A percentile compares a stretch with the other conserved stretches of the same genome.
Conservation (phyloP, 177 flowering plant genomes). For the Tripterygium wilfordii region DNA sequence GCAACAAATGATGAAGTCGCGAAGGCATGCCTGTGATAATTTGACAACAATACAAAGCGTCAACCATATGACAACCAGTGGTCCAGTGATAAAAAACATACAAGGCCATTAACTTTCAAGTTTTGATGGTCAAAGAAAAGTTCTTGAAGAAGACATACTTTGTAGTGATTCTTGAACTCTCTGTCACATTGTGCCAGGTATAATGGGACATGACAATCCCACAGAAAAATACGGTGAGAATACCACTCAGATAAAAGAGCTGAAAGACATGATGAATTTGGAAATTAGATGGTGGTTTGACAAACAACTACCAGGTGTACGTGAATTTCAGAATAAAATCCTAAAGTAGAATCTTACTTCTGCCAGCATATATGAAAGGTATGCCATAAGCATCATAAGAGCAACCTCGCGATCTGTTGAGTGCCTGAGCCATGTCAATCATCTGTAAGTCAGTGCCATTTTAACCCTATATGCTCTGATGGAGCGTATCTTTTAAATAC, state of each 20-base stretch:
- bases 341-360: conserved; percentile 33
- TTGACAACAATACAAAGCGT: not conserved
- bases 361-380: conserved; percentile 60
- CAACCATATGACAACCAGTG: too few relatives aligned
- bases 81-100: too few relatives aligned
- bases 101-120: too few relatives aligned
- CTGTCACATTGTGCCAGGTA: conserved; percentile 89
- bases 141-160: conserved; percentile 37
- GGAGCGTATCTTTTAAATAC: too few relatives aligned
- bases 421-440: conserved; percentile 32
- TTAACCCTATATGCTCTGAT: not conserved
- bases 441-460: too few relatives aligned
- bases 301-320: too few relatives aligned
- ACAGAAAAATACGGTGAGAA: conserved; percentile 84
- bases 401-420: conserved; percentile 75
- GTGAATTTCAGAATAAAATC: not conserved
- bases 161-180: conserved; percentile 76
- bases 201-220: conserved; percentile 94
- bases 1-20: conserved; percentile 78
- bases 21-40: conserved; percentile 64
- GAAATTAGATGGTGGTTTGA: not conserved
- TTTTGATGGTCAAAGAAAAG: not conserved
- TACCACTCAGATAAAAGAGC: conserved; percentile 70
- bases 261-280: conserved; percentile 24
- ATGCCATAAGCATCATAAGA: conserved; percentile 72